These are phyloP conservation scores for Sugiyamaella pinicola DNA, from an alignment of 1,139 yeast species.

Conservation along the genomic window DNA sequence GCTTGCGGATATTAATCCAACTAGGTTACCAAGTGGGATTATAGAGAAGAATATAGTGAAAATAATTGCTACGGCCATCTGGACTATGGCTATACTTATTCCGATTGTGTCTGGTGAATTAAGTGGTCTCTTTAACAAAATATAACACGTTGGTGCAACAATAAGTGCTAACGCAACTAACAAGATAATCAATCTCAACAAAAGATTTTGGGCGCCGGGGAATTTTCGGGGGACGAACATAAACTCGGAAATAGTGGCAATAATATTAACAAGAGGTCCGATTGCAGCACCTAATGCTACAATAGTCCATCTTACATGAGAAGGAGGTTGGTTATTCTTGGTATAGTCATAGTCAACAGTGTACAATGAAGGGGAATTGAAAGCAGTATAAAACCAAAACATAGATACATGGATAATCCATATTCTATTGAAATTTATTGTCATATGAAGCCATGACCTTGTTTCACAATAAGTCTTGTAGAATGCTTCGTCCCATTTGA, in stretches of 20 bases:
- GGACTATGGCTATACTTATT: slow-evolving; percentile 55
- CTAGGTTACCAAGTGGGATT: slow-evolving; percentile 59
- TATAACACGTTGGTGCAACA: slow-evolving; percentile 63
- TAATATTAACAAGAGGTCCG: slow-evolving; percentile 63
- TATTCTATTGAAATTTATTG: slow-evolving; percentile 75
- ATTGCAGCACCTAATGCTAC: slow-evolving; percentile 74
- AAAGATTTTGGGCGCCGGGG: slow-evolving; percentile 63
- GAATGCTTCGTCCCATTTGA: slow-evolving; percentile 66
- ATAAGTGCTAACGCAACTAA: slow-evolving; percentile 52
- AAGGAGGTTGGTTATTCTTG: slow-evolving; percentile 63
- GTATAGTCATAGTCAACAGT: slow-evolving; percentile 61
- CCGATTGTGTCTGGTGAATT: slow-evolving; percentile 55
- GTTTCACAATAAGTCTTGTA: slow-evolving; percentile 73
- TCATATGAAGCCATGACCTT: slow-evolving; percentile 75
- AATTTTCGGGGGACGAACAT: slow-evolving; percentile 67
- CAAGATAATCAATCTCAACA: slow-evolving; percentile 50
- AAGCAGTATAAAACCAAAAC: slow-evolving; percentile 81
- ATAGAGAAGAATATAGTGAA: slow-evolving; percentile 64
- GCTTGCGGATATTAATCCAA: slow-evolving; percentile 46
- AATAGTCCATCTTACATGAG: slow-evolving; percentile 61
- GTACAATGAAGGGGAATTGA: slow-evolving; percentile 76
- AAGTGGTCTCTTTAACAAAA: slow-evolving; percentile 51
- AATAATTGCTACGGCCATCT: slow-evolving; percentile 59
- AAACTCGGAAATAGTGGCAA: slow-evolving; percentile 66
- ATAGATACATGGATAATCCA: slow-evolving; percentile 80